Evolutionary conservation across 2,329 filamentous ascomycete genomes (phyloP), one percentile per base, ranked within the genome.

Genomic region (Arthrobotrys sinensis): DNA sequence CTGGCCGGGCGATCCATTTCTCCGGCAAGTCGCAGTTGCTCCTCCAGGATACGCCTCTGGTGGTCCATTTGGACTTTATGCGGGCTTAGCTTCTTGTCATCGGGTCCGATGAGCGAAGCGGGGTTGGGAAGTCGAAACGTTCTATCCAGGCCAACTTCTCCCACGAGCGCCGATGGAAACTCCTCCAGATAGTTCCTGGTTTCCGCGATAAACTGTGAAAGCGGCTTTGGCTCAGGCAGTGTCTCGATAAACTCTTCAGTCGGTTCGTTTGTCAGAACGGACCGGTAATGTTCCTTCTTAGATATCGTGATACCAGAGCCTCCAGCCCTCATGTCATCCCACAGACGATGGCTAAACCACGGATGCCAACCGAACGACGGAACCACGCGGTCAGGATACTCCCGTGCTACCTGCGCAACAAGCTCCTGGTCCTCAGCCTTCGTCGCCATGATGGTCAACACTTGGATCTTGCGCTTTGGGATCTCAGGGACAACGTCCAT

Each of bases 311-410:
- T 50, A 16, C 36, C 50, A 19, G 50, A 28, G 36, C 16, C 43
- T 0, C 14, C 45, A 1, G 34, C 32, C 43, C 82, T 82, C 19
- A 82, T 83, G 83, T 93, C 90, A 81, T 91, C 88, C 82, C 90
- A 93, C 81, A 96, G 87, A 80, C 93, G 90, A 83, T 95, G 87
- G 0, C 92, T 91, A 84, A 94, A 95, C 93, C 93, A 96, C 0
- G 93, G 93, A 83, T 96, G 93, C 92, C 92, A 94, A 19, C 93
- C 93, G 84, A 94, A 95, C n/a, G 90, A 90, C 0, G 93, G 91
- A 2, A 95, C 81, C 24, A 91, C 66, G 16, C 81, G 72, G 57
- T 91, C 82, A 40, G 88, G 88, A 81, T 90, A 86, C 12, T 85
- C 82, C 3, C 86, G 85, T 34, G 91, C 90, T 32, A 91, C 86